Evolutionary conservation across 768 basidiomycete genomes (phyloP).

Genomic region (Botryobasidium botryosum): DNA sequence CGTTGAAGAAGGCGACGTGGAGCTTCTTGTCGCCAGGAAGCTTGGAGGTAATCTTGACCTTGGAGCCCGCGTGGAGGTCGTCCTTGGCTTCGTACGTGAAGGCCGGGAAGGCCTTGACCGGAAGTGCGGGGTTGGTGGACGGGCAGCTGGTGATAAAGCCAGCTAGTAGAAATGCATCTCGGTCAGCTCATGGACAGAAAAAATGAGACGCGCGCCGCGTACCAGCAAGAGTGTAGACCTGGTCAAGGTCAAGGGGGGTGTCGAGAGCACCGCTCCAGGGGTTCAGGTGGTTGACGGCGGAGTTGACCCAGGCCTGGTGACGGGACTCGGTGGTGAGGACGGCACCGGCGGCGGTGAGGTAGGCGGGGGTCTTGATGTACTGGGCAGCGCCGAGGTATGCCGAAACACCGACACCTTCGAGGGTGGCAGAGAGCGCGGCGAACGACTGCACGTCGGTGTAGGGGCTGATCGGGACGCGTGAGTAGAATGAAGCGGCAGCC

Average conservation of each 20-base stretch:
- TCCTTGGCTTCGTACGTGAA: conserved; percentile 23
- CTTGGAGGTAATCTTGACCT: conserved; percentile 15
- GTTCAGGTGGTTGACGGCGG: conserved; percentile 30
- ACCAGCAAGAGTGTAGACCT: conserved; percentile 31
- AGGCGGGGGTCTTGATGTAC: conserved; percentile 29
- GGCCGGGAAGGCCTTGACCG: conserved; percentile 35
- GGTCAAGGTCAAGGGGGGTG: conserved; percentile 26
- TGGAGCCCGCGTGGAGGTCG: conserved; percentile 19
- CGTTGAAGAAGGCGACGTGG: conserved; percentile 35
- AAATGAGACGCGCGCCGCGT: conserved; percentile 18
- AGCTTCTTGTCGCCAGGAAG: conserved; percentile 16
- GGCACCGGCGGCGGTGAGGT: conserved; percentile 35
- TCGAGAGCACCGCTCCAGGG: conserved; percentile 47
- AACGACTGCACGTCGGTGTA: conserved; percentile 33
- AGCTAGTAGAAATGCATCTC: no score
- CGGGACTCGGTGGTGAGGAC: conserved; percentile 48
- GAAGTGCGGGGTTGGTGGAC: conserved; percentile 29
- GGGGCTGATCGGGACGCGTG: conserved; percentile 19
- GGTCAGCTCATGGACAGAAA: conserved; percentile 19
- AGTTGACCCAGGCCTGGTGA: conserved; percentile 43
- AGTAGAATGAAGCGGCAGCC: neutral
- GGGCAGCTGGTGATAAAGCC: conserved; percentile 39
- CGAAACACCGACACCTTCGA: conserved; percentile 40
- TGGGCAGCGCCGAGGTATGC: conserved; percentile 42
- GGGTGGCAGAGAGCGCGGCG: conserved; percentile 29